Evolutionary conservation across 2,329 filamentous ascomycete species (phyloP).

Genomic region (Hyphodiscus sp.): DNA sequence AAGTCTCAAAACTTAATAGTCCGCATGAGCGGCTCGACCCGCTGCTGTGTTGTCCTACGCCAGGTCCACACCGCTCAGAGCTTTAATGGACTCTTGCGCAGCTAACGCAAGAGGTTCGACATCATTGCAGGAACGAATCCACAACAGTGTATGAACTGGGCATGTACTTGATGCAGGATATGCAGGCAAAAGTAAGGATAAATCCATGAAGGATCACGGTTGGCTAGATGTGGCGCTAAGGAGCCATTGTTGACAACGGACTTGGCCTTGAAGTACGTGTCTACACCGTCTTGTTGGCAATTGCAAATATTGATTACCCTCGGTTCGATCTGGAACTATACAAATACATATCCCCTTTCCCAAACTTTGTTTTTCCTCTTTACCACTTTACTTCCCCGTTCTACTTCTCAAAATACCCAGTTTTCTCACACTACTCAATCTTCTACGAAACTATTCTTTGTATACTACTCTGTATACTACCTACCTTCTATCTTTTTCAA

Average conservation of each 20-base stretch:
- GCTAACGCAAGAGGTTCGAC: background rate
- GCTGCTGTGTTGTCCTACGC: conserved; percentile 22
- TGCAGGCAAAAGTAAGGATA: conserved; percentile 15
- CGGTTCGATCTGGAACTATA: background rate
- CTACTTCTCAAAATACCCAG: conserved; percentile 4
- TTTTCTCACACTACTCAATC: conserved; percentile 7
- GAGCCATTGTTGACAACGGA: conserved; percentile 10
- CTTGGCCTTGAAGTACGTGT: conserved; percentile 5
- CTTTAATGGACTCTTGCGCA: background rate
- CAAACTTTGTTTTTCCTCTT: conserved; percentile 1
- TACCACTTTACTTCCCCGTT: conserved; percentile 4
- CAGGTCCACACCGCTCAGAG: conserved; percentile 18
- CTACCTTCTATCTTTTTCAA: conserved; percentile 9
- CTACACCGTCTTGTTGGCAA: conserved; percentile 6
- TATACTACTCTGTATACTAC: background rate
- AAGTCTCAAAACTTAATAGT: conserved; percentile 14
- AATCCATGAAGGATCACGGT: conserved; percentile 6
- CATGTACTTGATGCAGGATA: conserved; percentile 18
- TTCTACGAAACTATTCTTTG: conserved; percentile 1
- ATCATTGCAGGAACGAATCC: conserved; percentile 18
- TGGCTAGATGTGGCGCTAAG: conserved; percentile 11
- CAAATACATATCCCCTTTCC: background rate
- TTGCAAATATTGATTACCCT: background rate
- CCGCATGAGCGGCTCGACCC: conserved; percentile 25
- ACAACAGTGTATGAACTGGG: conserved; percentile 11